Percentiles rank a stretch among this genome's conserved stretches.
These are phyloP conservation scores for Dichotomocladium elegans DNA, from an alignment of 371 early-diverging fungal genomes.

Conservation along the genomic window DNA sequence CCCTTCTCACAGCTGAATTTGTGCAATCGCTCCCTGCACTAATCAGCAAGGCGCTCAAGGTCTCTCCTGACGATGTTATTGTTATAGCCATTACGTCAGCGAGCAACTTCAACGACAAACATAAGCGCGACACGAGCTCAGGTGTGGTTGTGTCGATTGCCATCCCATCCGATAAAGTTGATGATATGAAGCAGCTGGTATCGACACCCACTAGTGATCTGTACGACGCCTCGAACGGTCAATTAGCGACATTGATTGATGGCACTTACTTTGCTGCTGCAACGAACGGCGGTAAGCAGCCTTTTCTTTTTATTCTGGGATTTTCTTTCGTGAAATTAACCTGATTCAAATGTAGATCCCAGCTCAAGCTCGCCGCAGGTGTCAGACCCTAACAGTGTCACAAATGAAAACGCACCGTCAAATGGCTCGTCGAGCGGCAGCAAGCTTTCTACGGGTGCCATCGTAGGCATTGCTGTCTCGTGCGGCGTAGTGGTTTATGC, in stretches of 20 bases:
- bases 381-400: slow-evolving; percentile 3
- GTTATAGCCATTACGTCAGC: slow-evolving; percentile 42
- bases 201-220: slow-evolving; percentile 19
- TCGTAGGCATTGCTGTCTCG: slow-evolving; percentile 44
- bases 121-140: slow-evolving; percentile 6
- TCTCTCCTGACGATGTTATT: slow-evolving; percentile 39
- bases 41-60: slow-evolving; percentile 20
- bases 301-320: too few relatives aligned
- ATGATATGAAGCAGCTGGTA: slow-evolving; percentile 18
- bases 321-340: too few relatives aligned
- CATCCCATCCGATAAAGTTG: slow-evolving; percentile 22
- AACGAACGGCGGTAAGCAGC: too few relatives aligned
- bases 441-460: slow-evolving; percentile 27
- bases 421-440: background rate
- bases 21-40: slow-evolving; percentile 35
- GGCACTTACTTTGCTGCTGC: slow-evolving; percentile 20
- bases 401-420: background rate
- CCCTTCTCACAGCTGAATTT: slow-evolving; percentile 42
- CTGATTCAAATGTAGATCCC: too few relatives aligned
- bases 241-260: slow-evolving; percentile 36
- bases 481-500: slow-evolving; percentile 40
- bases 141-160: slow-evolving; percentile 41
- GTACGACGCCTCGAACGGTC: slow-evolving; percentile 33
- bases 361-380: too few relatives aligned
- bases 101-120: background rate